Base-by-base conservation (phyloP, 2,329 filamentous ascomycete genomes). In the Arthrobotrys entomopaga region DNA sequence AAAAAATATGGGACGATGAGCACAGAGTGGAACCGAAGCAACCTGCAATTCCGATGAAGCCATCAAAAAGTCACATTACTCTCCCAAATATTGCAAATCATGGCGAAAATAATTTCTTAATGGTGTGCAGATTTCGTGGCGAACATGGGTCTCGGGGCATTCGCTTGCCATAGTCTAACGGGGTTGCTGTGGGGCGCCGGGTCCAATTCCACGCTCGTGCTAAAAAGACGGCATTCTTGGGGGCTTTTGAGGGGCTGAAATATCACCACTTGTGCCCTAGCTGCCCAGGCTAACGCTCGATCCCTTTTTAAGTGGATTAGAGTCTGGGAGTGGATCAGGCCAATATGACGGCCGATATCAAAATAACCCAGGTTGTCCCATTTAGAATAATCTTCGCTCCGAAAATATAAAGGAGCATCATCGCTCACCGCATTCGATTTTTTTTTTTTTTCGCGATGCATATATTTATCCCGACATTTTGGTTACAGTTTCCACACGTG, bases 341-440 rank as follows among this genome's bases (percentile, higher is more conserved):
- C 5, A 34, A 34, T 34, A 34, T 34, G 5, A 10, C 29, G 29
- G 10, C 29, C 29, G 10, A 34, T 34, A 34, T 34, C 29, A 8
- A 34, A 34, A 34, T 34, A 34, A 34, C 10, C 29, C 29, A 11
- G n/a, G 38, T 8, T 29, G 42, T 69, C 26, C 56, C 65, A 19
- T 20, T 56, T 22, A 52, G 65, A 56, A 69, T 69, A 42, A 29
- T 15, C 48, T 43, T 24, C 16, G 8, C 13, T 29, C 50, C 16
- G 26, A 40, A 48, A 56, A 49, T 69, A 69, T 69, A 69, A 69
- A 69, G 65, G 65, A 69, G 65, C 38, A 19, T 46, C 42, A 15
- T 46, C 20, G 19, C 29, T 38, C 42, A 43, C 64, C 19, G 20
- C 26, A 58, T 42, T 34, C 24, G n/a, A 26, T 29, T 2, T 3